Base-by-base conservation (phyloP, 208 protist genomes). In the Wallacemonas sp. region DNA sequence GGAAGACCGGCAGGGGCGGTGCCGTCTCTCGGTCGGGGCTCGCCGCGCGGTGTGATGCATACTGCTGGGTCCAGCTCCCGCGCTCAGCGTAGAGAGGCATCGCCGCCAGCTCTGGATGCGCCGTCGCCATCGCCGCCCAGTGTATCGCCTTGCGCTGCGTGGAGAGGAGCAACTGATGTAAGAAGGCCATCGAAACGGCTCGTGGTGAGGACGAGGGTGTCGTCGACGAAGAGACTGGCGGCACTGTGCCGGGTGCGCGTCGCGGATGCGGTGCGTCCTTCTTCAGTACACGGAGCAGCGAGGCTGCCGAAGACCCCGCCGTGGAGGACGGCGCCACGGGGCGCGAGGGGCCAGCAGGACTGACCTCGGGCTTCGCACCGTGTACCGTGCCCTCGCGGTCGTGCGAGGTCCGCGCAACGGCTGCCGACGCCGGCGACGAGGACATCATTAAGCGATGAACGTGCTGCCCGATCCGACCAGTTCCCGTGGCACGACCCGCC, bases 51-150 rank as follows among this genome's bases (percentile, higher is more conserved):
- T 33, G 42, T 13, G 34, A 9, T 26, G 38, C 45, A 33, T 74
- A 66, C 34, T 54, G 30, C 24, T n/a, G 30, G 5, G 41, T 73
- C 79, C 79, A 85, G 17, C 66, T 34, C n/a, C 65, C 60, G 12
- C 67, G 69, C n/a, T 65, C 73, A 13, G 32, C 55, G 45, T 59
- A 79, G 21, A 85, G 52, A 2, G 74, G 71, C 67, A 85, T 67
- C 19, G 12, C 44, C 4, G 13, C 5, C 0, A 85, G 34, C 21
- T 76, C 67, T 0, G 69, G 68, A 22, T 80, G 67, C 4, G 2
- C 24, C 27, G n/a, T 22, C 1, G 44, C 17, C 19, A 84, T 38
- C 26, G 36, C 30, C 8, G 45, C 63, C 75, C 75, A 81, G 50
- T 37, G 33, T 17, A 81, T 22, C 29, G 50, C 53, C 50, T 76